Evolutionary conservation across 495 filamentous ascomycete species (phyloP), one percentile per base, ranked within the genome.

Genomic region (Acidomyces sp.): DNA sequence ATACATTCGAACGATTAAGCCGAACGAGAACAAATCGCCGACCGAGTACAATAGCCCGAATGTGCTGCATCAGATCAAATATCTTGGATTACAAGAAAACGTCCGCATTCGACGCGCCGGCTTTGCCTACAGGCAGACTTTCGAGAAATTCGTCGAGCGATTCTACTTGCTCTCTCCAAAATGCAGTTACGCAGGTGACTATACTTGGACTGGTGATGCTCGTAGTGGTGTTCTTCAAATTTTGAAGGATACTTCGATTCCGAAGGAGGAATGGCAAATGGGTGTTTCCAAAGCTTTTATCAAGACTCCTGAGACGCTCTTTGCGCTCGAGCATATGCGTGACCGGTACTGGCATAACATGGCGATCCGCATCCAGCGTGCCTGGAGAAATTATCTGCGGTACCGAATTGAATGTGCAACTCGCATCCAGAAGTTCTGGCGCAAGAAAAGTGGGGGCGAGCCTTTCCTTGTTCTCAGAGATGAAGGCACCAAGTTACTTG

Each of bases 261-360:
- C 92, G 0, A 66, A 75, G 15, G 90, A 95, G 51, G 92, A 99
- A 58, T 96, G 84, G 64, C 92, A 99, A 59, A 78, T 99, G 71
- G 92, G 92, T 62, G 82, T 92, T 26, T 85, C 80, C 4, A 99
- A 96, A 62, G 88, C 84, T 29, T 99, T 99, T 48, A 92, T 99
- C 66, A 99, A 99, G 60, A 92, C 92, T 0, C 92, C 92, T 2
- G 92, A 99, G 63, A 96, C 92, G 0, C 63, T 99, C 6, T 99
- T 99, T 53, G 92, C 90, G 6, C 68, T 99, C 13, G 92, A 99
- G 59, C 84, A 90, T 28, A 95, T 99, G 90, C 72, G 92, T 46
- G 92, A 96, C 57, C 71, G 82, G 17, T 96, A 95, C 61, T 96
- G 88, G 87, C 85, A 94, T 59, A 99, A 96, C 62, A 96, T 99